Evolutionary conservation across 495 filamentous ascomycete species (phyloP), one percentile per base, ranked within the genome.

Genomic region (Aspergillus ellipticus): DNA sequence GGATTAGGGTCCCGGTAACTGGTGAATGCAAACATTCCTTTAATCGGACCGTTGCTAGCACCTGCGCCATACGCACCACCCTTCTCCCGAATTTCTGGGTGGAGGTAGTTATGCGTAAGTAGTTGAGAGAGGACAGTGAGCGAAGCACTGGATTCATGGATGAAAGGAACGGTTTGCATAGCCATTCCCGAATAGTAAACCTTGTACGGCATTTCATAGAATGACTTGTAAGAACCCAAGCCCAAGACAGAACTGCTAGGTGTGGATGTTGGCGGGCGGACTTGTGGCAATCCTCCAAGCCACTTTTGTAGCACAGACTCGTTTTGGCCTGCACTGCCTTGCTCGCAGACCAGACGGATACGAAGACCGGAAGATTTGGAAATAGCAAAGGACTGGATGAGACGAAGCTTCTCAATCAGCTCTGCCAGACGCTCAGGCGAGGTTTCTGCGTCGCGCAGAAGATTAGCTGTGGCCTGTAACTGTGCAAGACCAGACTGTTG

Each of bases 1-100:
- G 95, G 92, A 66, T 97, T 96, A n/a, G 95, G 94, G 71, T 98
- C 94, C 15, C 94, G 86, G 74, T 97, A 98, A 56, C 88, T 93
- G 74, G 93, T 96, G 73, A 96, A 93, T 35, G 91, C 90, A 62
- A 98, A 97, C 2, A 94, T 63, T 17, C 94, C 94, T 59, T 88
- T 86, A 3, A 95, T 65, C 3, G 85, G 85, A 9, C 84, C 82
- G 43, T 87, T 84, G 72, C 90, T 95, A 11, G 95, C 92, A 15
- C 90, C 89, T 16, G 91, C 93, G 55, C 94, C 94, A 62, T 98
- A 98, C 9, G 94, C 94, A 41, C 94, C 94, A 8, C 94, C 94
- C 70, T 98, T 98, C 71, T 98, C 94, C 28, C 94, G 88, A 54
- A 98, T 96, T 66, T 97, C 95, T 64, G 95, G 95, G 68, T 97